Evolutionary conservation across 139 green algal species (phyloP), one percentile per base, ranked within the genome.

Genomic region (Chlamydomonas sp.): DNA sequence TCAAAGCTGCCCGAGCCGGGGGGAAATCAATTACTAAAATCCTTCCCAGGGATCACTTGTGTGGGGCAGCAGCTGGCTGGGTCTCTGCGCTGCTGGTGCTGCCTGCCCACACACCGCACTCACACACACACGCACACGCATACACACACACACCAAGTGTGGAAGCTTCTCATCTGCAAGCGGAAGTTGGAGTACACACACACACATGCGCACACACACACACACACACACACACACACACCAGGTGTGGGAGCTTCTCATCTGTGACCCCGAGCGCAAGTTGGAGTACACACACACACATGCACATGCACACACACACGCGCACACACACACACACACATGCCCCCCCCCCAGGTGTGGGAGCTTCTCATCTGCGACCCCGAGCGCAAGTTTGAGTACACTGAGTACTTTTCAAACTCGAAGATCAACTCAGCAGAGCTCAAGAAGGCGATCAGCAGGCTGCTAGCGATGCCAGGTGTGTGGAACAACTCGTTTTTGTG

Each of bases 351-450:
- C n/a, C n/a, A n/a, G n/a, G n/a, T n/a, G n/a, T n/a, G n/a, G n/a
- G 93, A 99, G 86, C 90, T 99, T 39, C 75, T 99, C 0, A 85
- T 99, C 3, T 96, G 86, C 73, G 84, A 92, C 72, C 73, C 88
- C 1, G 74, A 89, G 37, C 76, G 95, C 35, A 86, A 48, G 16
- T 97, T 97, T 35, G 79, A 95, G 77, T 91, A 95, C 70, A 81
- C 90, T 4, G 78, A 93, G 71, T 98, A 93, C 77, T 97, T 98
- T 71, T 89, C 95, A 8, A 99, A 97, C 83, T 98, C 91, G 80
- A 92, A 92, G 66, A 97, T 99, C 78, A 99, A 99, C 84, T 97
- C 90, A 73, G 83, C 69, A 20, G 88, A 95, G 85, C 84, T 93
- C 61, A n/a, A n/a, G 81, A 3, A 10, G 22, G 48, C 8, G 30